phyloP scores from a whole-genome alignment of 225 moss, liverwort and hornwort species.

The Straminergon stramineum region DNA sequence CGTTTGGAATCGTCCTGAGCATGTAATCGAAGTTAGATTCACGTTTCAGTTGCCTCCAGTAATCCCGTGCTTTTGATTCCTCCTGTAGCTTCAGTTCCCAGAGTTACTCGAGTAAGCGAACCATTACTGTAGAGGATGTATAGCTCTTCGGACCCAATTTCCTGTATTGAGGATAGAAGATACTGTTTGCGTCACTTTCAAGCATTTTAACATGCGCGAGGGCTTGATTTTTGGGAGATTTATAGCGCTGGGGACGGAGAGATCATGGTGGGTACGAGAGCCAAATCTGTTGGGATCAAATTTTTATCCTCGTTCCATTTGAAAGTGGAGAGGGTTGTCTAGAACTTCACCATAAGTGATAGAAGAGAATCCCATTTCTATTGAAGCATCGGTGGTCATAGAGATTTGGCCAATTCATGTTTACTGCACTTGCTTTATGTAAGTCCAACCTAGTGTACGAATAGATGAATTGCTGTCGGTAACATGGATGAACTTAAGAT shows the following conservation, averaged over 20 bases:
- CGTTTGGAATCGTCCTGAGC: neutral
- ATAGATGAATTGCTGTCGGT: too few relatives aligned
- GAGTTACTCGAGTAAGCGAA: neutral
- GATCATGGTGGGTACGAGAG: neutral
- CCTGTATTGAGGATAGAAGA: neutral
- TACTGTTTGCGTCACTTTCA: neutral
- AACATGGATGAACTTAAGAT: neutral
- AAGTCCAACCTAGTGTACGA: neutral
- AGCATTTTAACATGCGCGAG: neutral
- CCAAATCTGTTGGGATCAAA: neutral
- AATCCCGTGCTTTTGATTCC: neutral
- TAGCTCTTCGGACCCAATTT: neutral
- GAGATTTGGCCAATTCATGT: neutral
- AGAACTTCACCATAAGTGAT: neutral
- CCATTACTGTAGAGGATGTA: too few relatives aligned
- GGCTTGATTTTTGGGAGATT: neutral
- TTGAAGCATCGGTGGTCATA: neutral
- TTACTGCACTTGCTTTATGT: neutral
- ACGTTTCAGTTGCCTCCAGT: neutral
- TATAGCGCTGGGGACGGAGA: neutral
- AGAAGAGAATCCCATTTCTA: too few relatives aligned
- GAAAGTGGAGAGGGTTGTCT: neutral
- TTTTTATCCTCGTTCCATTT: neutral
- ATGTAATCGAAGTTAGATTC: neutral
- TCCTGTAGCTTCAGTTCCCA: neutral